Evolutionary conservation across 768 basidiomycete species (phyloP), one percentile per base, ranked within the genome.

Genomic region (Tulasnella sp.): DNA sequence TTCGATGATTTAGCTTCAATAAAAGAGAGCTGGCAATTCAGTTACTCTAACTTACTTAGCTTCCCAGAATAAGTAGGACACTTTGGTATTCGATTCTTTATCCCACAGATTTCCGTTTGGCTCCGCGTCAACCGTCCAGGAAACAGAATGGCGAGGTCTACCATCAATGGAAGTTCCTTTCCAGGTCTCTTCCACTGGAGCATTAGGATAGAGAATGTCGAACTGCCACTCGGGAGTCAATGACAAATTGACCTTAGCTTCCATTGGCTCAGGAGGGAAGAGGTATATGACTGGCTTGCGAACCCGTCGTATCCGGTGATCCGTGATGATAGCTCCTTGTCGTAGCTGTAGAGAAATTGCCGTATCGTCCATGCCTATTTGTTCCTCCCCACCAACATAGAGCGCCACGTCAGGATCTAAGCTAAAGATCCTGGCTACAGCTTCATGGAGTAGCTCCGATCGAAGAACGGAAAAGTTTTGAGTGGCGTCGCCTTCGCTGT

Each of bases 221-320:
- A 75, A 75, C 24, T 50, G 41, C 74, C 74, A 75, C 42, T 75
- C 42, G 2, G 74, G 74, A 7, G 48, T 18, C 42, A 75, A 22
- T 24, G 74, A 75, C 28, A 75, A 18, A 28, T 16, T 42, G 42
- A 75, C 74, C 40, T 44, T 75, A 24, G 74, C 74, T 44, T 75
- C 74, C 42, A 75, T 41, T 2, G 74, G 48, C 42, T 44, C 48
- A 6, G 74, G 74, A 28, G 74, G 74, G 48, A 44, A 75, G 28
- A 75, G 74, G 74, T 75, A 75, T 28, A 75, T 75, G 28, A 75
- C 74, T 20, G 74, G 74, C 28, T 75, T 75, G 42, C 74, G 74
- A 75, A 75, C 48, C n/a, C 48, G 44, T 42, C 74, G 74, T 28
- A 69, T 69, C 31, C 64, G 64, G 34, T 69, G 64, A 18, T 69